Conservation (phyloP, 108 stramenopile genomes). For the Pseudonitzschia multiseries region DNA sequence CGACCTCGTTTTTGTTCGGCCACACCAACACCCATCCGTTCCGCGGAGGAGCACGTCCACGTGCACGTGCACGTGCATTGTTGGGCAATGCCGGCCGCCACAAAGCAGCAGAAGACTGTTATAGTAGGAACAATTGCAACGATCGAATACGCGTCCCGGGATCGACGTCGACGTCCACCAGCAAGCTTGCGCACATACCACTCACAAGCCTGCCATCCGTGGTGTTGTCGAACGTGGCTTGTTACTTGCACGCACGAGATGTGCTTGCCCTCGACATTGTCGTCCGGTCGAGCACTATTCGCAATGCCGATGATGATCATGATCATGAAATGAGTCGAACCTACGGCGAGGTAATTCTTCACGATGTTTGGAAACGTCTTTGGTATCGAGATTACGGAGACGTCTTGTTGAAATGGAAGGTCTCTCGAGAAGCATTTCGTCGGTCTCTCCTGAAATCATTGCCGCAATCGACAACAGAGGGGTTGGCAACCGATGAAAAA, state of each 20-base stretch:
- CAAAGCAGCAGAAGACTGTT: no score
- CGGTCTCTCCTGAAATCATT: constrained; percentile 18
- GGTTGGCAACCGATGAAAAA: not conserved
- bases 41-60: no score
- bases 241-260: constrained; percentile 4
- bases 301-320: not conserved
- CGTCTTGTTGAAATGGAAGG: constrained; percentile 43
- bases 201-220: constrained; percentile 2
- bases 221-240: constrained; percentile 2
- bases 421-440: constrained; percentile 39
- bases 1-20: not conserved
- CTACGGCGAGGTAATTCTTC: not conserved
- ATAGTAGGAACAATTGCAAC: no score
- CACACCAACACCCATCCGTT: no score
- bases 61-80: no score
- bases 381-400: constrained; percentile 51
- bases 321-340: not conserved
- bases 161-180: no score
- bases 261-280: not conserved
- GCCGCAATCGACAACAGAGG: not conserved
- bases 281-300: not conserved
- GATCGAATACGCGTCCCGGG: no score
- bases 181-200: no score
- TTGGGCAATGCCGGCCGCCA: no score
- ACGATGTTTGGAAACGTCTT: constrained; percentile 42